A percentile compares a stretch with the other conserved stretches of the same genome.
Conservation (phyloP, 129 eudicot species). For the Ambrosia artemisiifolia region DNA sequence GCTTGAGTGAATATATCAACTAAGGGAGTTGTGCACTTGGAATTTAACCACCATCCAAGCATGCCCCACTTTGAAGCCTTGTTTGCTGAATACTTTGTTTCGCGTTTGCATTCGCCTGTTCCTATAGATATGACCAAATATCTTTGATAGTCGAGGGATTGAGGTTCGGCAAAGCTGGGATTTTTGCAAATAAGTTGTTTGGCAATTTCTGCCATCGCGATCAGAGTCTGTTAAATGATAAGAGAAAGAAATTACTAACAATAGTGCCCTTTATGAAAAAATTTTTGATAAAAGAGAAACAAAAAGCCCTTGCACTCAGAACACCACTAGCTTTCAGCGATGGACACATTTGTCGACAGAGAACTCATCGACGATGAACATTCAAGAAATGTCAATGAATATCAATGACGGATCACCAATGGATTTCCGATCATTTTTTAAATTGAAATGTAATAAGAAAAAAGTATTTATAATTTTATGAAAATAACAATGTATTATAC, state of each 20-base stretch:
- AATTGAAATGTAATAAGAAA: no score
- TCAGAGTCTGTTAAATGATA: conserved; percentile 31
- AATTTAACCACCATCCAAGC: conserved; percentile 36
- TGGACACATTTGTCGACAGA: no score
- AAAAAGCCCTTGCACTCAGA: no score
- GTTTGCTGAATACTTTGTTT: conserved; percentile 23
- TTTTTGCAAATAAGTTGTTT: conserved; percentile 27
- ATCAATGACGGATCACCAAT: no score
- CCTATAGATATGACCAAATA: conserved; percentile 51
- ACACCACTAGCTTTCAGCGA: no score
- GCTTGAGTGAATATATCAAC: conserved; percentile 44
- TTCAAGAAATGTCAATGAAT: no score
- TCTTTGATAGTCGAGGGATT: conserved; percentile 29
- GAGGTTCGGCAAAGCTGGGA: not conserved
- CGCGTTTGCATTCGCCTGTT: conserved; percentile 35
- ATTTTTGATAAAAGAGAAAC: not conserved
- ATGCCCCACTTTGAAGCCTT: conserved; percentile 49
- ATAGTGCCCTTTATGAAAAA: not conserved
- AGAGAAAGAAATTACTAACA: not conserved
- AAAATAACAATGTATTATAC: no score
- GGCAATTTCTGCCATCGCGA: conserved; percentile 43
- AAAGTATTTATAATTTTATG: no score
- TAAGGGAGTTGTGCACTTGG: conserved; percentile 37
- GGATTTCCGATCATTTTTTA: no score
- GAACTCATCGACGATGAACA: no score